Conservation (phyloP, 2,329 filamentous ascomycete genomes). For the Aaosphaeria pasadenensis region DNA sequence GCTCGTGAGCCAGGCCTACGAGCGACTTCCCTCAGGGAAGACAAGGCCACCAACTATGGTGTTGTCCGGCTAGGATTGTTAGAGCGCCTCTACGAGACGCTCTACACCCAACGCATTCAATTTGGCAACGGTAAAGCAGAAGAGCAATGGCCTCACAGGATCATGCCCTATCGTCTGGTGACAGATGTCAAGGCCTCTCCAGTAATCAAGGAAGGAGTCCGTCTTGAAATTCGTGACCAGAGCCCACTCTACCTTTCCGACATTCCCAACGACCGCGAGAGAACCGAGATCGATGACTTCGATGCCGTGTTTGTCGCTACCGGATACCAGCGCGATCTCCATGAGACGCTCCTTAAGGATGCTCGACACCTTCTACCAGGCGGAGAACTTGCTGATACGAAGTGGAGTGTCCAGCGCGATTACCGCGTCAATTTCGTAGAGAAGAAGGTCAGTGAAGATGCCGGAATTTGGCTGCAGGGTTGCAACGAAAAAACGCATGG, state of each 20-base stretch:
- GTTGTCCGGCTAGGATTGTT: constrained; percentile 90
- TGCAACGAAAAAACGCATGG: constrained; percentile 93
- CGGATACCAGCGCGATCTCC: constrained; percentile 75
- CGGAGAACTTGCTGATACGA: constrained; percentile 40
- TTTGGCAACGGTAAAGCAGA: constrained; percentile 55
- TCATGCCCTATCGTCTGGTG: constrained; percentile 68
- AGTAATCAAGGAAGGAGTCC: constrained; percentile 25
- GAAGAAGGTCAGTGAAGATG: constrained; percentile 65
- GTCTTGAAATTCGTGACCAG: constrained; percentile 52
- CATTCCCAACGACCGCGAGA: constrained; percentile 38
- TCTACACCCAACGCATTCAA: constrained; percentile 80
- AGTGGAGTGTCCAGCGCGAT: constrained; percentile 70
- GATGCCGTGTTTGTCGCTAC: constrained; percentile 85
- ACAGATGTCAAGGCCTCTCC: constrained; percentile 55
- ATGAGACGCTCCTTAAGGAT: constrained; percentile 69
- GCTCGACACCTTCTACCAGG: constrained; percentile 64
- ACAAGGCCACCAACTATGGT: constrained; percentile 88
- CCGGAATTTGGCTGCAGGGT: constrained; percentile 88
- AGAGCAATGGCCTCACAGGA: constrained; percentile 75
- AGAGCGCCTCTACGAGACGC: constrained; percentile 79
- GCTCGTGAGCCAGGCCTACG: constrained; percentile 63
- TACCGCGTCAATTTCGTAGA: constrained; percentile 73
- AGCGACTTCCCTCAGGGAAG: constrained; percentile 59
- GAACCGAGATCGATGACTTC: constrained; percentile 64
- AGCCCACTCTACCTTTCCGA: constrained; percentile 36